phyloP scores from a whole-genome alignment of 345 rosid species.

The Moricandia arvensis region DNA sequence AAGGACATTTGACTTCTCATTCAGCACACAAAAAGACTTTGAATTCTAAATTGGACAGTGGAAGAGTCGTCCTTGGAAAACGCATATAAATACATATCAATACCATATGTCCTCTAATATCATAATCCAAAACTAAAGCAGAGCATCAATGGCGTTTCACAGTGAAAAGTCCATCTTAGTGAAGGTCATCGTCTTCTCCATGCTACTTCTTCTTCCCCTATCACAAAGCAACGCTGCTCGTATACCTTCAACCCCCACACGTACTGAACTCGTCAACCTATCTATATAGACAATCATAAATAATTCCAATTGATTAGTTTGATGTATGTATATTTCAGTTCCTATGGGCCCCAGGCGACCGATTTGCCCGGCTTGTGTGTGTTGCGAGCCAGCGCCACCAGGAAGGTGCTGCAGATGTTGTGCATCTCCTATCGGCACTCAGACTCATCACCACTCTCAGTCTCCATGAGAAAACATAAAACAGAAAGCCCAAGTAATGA shows the following conservation, averaged over 20 bases:
- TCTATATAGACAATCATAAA: neutral
- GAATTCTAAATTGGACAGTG: neutral
- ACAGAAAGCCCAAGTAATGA: neutral
- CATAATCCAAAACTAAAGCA: neutral
- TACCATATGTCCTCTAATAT: neutral
- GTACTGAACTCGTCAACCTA: constrained; percentile 2
- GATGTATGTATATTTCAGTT: neutral
- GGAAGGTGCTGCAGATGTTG: constrained; percentile 36
- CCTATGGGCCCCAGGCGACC: constrained; percentile 13
- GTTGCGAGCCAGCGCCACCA: constrained; percentile 25
- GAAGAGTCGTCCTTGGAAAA: constrained; percentile 4
- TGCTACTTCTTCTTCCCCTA: constrained; percentile 20
- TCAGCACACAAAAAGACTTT: neutral
- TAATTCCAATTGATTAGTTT: neutral
- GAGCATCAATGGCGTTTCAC: constrained; percentile 7
- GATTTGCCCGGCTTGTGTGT: constrained; percentile 33
- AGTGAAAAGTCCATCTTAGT: constrained; percentile 1
- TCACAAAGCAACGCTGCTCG: constrained; percentile 29
- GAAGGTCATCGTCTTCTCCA: constrained; percentile 5
- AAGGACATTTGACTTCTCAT: neutral
- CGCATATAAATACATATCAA: constrained; percentile 18
- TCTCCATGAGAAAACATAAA: constrained; percentile 18
- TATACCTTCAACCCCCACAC: neutral
- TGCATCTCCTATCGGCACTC: constrained; percentile 28
- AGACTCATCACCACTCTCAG: constrained; percentile 21